Conservation (phyloP, 2,329 filamentous ascomycete species). For the Ceratocystis cubensis region DNA sequence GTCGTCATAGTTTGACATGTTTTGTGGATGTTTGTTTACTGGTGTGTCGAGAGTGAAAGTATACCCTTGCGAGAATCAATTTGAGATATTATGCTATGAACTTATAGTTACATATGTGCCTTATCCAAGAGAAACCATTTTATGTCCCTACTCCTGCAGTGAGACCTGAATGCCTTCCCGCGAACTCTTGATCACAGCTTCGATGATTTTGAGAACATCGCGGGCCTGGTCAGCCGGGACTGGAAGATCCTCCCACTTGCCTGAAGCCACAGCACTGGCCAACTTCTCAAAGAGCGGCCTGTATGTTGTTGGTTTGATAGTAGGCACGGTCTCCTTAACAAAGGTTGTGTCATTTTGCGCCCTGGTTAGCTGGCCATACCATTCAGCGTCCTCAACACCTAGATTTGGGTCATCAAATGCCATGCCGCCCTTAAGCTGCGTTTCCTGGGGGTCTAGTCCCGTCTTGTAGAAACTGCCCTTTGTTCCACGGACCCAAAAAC, state of each 20-base stretch:
- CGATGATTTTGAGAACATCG: constrained; percentile 42
- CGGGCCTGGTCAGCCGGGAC: constrained; percentile 41
- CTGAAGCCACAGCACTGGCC: constrained; percentile 36
- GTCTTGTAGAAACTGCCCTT: constrained; percentile 64
- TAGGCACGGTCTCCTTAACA: constrained; percentile 40
- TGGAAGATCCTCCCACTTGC: constrained; percentile 39
- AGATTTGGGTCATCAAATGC: constrained; percentile 50
- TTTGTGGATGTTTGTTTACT: background rate
- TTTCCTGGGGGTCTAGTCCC: constrained; percentile 61
- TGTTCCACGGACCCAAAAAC: constrained; percentile 66
- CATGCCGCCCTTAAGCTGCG: constrained; percentile 53
- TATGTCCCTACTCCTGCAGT: constrained; percentile 1
- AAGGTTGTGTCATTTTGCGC: constrained; percentile 40
- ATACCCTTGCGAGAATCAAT: constrained; percentile 16
- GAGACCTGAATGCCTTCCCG: constrained; percentile 35
- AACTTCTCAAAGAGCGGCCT: constrained; percentile 50
- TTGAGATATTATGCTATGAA: constrained; percentile 2
- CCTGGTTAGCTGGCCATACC: constrained; percentile 47
- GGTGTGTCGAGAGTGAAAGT: constrained; percentile 12
- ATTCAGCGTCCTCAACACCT: constrained; percentile 46
- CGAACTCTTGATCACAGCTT: constrained; percentile 40
- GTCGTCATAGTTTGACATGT: background rate
- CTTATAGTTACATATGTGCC: background rate
- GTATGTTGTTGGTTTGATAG: constrained; percentile 55
- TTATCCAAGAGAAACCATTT: background rate